These are phyloP conservation scores for Puccinia novopanici DNA, from an alignment of 1,284 basidiomycete genomes.

Conservation along the genomic window DNA sequence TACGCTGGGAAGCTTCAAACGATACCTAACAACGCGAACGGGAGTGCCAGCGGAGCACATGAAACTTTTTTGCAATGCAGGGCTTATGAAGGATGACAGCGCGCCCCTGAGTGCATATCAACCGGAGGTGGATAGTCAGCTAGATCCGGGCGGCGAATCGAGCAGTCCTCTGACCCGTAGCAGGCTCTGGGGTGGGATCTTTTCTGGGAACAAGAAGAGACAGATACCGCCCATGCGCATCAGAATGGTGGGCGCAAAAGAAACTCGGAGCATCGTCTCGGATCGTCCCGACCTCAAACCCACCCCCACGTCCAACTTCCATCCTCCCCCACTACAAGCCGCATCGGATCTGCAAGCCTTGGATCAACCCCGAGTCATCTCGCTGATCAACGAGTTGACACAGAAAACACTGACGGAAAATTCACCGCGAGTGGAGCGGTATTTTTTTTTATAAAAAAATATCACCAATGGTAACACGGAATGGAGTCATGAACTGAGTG, in stretches of 20 bases:
- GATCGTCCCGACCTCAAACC: slow-evolving; percentile 35
- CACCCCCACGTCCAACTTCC: not conserved
- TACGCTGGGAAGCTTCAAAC: slow-evolving; percentile 36
- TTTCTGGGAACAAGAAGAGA: slow-evolving; percentile 29
- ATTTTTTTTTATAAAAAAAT: too few relatives aligned
- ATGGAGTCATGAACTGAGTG: too few relatives aligned
- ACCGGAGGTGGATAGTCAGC: slow-evolving; percentile 4
- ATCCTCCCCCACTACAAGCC: slow-evolving; percentile 18
- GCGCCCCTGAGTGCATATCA: slow-evolving; percentile 33
- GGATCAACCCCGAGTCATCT: slow-evolving; percentile 27
- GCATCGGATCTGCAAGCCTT: not conserved
- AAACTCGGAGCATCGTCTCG: slow-evolving; percentile 26
- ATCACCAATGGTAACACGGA: too few relatives aligned
- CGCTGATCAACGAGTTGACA: slow-evolving; percentile 13
- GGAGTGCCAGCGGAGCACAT: slow-evolving; percentile 31
- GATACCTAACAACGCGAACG: slow-evolving; percentile 31
- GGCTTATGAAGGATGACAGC: slow-evolving; percentile 40
- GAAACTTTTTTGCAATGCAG: slow-evolving; percentile 45
- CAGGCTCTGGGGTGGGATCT: slow-evolving; percentile 39
- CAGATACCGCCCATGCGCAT: slow-evolving; percentile 31
- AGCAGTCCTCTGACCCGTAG: slow-evolving; percentile 12
- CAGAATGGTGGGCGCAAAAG: slow-evolving; percentile 41
- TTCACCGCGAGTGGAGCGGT: slow-evolving; percentile 30
- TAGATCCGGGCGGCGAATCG: not conserved
- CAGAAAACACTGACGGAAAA: not conserved